Base-by-base conservation (phyloP, 345 rosid genomes). In the Rubroshorea leprosula region DNA sequence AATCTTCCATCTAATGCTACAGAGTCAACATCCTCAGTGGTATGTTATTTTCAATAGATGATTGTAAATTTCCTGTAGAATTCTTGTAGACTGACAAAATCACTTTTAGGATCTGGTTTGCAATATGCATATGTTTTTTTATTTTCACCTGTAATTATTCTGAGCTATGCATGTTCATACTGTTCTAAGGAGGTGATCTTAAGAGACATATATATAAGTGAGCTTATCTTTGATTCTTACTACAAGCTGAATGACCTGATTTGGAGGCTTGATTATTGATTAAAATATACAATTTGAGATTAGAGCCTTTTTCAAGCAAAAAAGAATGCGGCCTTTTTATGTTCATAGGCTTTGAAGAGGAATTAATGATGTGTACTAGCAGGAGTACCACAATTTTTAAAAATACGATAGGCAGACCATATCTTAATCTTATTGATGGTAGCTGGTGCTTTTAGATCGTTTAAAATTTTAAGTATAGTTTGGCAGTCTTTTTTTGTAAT, bases 1-100 rank as follows among this genome's bases (percentile, higher is more conserved):
- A 81, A 72, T 75, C 74, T 75, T 23, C 83, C 87, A 21, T 39
- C 85, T 1, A 83, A 68, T 65, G 50, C 76, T n/a, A 54, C 77
- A 1, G 80, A 80, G 67, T 55, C 82, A 20, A 54, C 67, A 4
- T 73, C 84, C 58, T 75, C 83, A 49, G 2, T 59, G 73, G 98
- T 88, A 70, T 49, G 76, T 46, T 17, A 0, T 49, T 46, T 52
- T 19, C 14, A 21, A 2, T 21, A 8, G 18, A 14, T n/a, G 15
- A 7, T 39, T 39, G 45, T 13, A 7, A 39, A 39, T 5, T 39
- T 7, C n/a, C n/a, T 7, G 45, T 2, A 39, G 14, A 44, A 44
- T 15, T 14, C 16, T 44, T 44, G 16, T 44, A n/a, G 18, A 35
- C 41, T 2, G 41, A 6, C 41, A 35, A 35, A 10, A 44, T 44